Evolutionary conservation across 768 basidiomycete species (phyloP).

Genomic region (Tricholoma sp.): DNA sequence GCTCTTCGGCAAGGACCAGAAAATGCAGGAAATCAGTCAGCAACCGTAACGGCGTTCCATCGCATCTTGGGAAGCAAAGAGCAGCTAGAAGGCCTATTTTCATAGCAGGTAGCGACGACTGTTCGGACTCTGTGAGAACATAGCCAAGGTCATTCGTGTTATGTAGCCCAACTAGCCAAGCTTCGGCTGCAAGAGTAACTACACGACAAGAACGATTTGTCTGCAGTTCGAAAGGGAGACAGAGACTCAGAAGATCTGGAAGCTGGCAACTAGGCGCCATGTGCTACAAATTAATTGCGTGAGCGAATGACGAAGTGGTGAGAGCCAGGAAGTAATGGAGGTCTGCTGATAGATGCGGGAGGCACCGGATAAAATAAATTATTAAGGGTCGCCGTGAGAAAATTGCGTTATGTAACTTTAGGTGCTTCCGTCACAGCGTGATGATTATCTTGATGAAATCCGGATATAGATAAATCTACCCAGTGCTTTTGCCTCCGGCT

Average conservation of each 20-base stretch:
- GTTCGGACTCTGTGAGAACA: slow-evolving; percentile 23
- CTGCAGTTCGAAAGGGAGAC: slow-evolving; percentile 28
- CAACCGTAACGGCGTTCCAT: slow-evolving; percentile 49
- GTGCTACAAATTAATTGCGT: neutral
- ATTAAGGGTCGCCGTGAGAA: slow-evolving; percentile 9
- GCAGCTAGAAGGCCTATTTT: slow-evolving; percentile 50
- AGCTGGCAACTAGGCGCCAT: slow-evolving; percentile 35
- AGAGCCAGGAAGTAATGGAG: neutral
- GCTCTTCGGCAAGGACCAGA: slow-evolving; percentile 29
- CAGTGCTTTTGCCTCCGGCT: neutral
- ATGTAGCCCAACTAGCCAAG: slow-evolving; percentile 19
- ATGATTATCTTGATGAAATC: slow-evolving; percentile 2
- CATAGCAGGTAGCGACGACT: slow-evolving; percentile 18
- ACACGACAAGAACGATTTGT: slow-evolving; percentile 33
- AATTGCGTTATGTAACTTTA: slow-evolving; percentile 3
- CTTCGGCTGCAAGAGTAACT: slow-evolving; percentile 28
- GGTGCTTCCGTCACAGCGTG: slow-evolving; percentile 14
- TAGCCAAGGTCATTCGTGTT: slow-evolving; percentile 4
- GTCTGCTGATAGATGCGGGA: neutral
- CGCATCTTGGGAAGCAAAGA: slow-evolving; percentile 55
- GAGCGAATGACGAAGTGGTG: neutral
- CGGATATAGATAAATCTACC: slow-evolving; percentile 9
- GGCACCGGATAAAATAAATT: slow-evolving; percentile 9
- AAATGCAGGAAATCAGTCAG: slow-evolving; percentile 46
- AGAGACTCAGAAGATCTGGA: slow-evolving; percentile 32